Evolutionary conservation across 1,284 basidiomycete genomes (phyloP), one percentile per base, ranked within the genome.

Genomic region (Apiotrichum gamsii): DNA sequence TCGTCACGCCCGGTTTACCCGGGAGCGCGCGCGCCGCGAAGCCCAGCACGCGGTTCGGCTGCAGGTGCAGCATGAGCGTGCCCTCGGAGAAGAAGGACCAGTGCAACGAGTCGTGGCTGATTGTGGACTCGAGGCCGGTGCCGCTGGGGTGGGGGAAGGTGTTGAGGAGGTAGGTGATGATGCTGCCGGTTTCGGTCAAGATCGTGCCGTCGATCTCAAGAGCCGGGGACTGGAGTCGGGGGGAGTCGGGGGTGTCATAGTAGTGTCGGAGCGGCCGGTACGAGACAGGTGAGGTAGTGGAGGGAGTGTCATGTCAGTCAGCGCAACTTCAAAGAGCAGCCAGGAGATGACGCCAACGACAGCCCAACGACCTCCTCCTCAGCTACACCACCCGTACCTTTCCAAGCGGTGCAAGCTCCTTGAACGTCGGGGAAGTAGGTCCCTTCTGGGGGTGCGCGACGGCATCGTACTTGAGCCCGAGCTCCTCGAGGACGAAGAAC

Each of bases 61-160:
- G 61, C 23, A 69, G 53, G 30, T 58, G 47, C 24, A 56, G 59
- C 62, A 70, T 64, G 46, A 64, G 53, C 19, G 51, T 57, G 10
- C 62, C 68, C 43, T 70, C 68, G 35, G 61, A 36, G 39, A 62
- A 69, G 55, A 64, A 62, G 18, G 52, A 40, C 65, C 65, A 70
- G 53, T 59, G 67, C 14, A 57, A 33, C 16, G 47, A 50, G 40
- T 55, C 47, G 32, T 61, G 46, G 21, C 47, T 49, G 5, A 59
- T 39, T 10, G 45, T 50, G 5, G 40, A 16, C 41, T 67, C 64
- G 10, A 64, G 45, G 13, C 39, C 38, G 20, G 36, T 20, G n/a
- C n/a, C n/a, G n/a, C n/a, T n/a, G n/a, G n/a, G n/a, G 3, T 32
- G 5, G 1, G 43, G 11, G 15, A 44, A 20, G 28, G 34, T 16